These are phyloP conservation scores for Glebionis coronaria DNA, from an alignment of 129 eudicot species.

Conservation along the genomic window DNA sequence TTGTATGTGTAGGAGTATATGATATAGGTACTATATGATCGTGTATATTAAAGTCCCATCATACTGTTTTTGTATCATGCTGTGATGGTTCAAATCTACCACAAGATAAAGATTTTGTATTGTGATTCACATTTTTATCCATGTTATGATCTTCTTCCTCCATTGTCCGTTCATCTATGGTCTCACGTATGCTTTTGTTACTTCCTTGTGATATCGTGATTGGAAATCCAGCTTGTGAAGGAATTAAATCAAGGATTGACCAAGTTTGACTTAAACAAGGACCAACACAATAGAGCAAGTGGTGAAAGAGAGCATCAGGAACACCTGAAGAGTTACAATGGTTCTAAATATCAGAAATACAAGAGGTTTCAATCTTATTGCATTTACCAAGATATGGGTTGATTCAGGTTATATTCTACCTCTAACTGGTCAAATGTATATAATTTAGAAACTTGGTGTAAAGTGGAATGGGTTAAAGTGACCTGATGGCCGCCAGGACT, in stretches of 20 bases:
- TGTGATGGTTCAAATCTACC: conserved; percentile 26
- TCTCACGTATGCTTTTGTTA: conserved; percentile 24
- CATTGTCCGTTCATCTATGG: conserved; percentile 13
- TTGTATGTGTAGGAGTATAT: too few species aligned
- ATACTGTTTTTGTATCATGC: conserved; percentile 45
- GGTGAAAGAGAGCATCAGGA: conserved; percentile 84
- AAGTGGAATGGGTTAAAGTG: too few species aligned
- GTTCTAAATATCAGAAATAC: conserved; percentile 14
- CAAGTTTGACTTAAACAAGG: conserved; percentile 44
- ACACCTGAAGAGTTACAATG: conserved; percentile 44
- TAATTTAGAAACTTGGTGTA: too few species aligned
- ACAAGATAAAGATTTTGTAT: conserved; percentile 21
- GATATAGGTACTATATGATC: conserved; percentile 1
- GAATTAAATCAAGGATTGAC: conserved; percentile 29
- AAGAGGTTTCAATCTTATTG: not conserved
- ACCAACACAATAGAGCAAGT: conserved; percentile 55
- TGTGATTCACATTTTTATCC: conserved; percentile 17
- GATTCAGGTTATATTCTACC: too few species aligned
- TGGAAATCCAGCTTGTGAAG: conserved; percentile 23
- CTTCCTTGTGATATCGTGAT: conserved; percentile 27
- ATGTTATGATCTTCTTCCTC: conserved; percentile 33
- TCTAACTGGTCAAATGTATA: too few species aligned
- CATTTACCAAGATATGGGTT: too few species aligned
- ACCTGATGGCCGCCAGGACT: too few species aligned
- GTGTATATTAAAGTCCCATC: conserved; percentile 18